Conservation (phyloP, 352 stramenopile species). For the Globisporangium apiculatum region DNA sequence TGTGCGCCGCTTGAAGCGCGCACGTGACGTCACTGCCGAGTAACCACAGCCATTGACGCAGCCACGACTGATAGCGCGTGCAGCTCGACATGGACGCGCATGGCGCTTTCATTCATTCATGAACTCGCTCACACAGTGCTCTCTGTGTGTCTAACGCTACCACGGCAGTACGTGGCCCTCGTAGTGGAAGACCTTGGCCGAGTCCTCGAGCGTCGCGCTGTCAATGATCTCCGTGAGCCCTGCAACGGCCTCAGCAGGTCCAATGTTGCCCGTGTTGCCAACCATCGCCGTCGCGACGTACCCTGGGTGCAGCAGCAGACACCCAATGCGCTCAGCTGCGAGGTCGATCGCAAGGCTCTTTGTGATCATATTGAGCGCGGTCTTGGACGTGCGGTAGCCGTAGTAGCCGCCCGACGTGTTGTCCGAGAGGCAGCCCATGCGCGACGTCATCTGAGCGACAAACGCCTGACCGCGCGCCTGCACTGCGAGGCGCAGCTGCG, state of each 20-base stretch:
- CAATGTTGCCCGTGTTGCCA: constrained; percentile 32
- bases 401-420: constrained; percentile 57
- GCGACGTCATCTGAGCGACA: constrained; percentile 52
- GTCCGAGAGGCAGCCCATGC: constrained; percentile 53
- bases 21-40: not conserved
- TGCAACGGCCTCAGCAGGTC: constrained; percentile 33
- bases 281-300: constrained; percentile 59
- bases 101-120: too few species aligned
- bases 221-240: constrained; percentile 49
- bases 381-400: constrained; percentile 75
- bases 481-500: constrained; percentile 40
- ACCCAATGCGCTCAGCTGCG: constrained; percentile 42
- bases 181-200: constrained; percentile 44
- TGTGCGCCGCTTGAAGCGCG: constrained; percentile 5
- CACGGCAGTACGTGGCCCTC: constrained; percentile 47
- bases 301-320: constrained; percentile 53
- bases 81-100: not conserved
- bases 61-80: not conserved
- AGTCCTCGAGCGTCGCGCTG: constrained; percentile 40
- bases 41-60: too few species aligned
- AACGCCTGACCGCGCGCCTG: constrained; percentile 26
- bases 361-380: constrained; percentile 71
- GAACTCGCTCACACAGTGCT: too few species aligned
- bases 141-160: constrained; percentile 16
- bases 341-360: constrained; percentile 52